Conservation (phyloP, 2,329 filamentous ascomycete species). For the Cordyceps cateniannulata region DNA sequence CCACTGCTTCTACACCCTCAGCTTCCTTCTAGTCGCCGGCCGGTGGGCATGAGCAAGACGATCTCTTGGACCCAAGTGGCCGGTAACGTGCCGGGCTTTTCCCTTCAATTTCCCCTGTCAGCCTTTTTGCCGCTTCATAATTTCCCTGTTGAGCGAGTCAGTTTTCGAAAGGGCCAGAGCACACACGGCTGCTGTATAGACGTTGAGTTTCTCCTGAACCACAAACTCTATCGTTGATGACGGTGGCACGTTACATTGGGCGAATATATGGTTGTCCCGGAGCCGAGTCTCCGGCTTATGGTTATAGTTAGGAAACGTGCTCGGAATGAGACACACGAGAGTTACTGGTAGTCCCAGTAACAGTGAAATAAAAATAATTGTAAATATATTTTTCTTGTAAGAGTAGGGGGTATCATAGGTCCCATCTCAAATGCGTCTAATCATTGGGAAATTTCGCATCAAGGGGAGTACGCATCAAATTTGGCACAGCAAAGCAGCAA, state of each 20-base stretch:
- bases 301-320: too few relatives aligned
- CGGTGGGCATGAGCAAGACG: not conserved
- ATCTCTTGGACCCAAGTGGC: not conserved
- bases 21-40: not conserved
- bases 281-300: not conserved
- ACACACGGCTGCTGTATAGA: not conserved
- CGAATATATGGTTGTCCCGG: not conserved
- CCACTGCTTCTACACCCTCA: not conserved
- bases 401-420: constrained; percentile 6
- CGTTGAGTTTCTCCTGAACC: not conserved
- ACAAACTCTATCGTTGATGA: not conserved
- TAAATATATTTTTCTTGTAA: not conserved
- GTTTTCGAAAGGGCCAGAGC: not conserved
- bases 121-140: too few relatives aligned
- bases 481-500: too few relatives aligned
- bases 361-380: not conserved
- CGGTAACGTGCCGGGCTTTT: not conserved
- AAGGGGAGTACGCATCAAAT: not conserved
- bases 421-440: not conserved
- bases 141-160: not conserved
- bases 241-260: not conserved
- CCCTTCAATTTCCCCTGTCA: too few relatives aligned
- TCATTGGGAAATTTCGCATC: not conserved
- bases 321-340: too few relatives aligned
- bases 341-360: too few relatives aligned